These are phyloP conservation scores for Pestalotiopsis sp. DNA, from an alignment of 2,329 filamentous ascomycete species.

Conservation along the genomic window DNA sequence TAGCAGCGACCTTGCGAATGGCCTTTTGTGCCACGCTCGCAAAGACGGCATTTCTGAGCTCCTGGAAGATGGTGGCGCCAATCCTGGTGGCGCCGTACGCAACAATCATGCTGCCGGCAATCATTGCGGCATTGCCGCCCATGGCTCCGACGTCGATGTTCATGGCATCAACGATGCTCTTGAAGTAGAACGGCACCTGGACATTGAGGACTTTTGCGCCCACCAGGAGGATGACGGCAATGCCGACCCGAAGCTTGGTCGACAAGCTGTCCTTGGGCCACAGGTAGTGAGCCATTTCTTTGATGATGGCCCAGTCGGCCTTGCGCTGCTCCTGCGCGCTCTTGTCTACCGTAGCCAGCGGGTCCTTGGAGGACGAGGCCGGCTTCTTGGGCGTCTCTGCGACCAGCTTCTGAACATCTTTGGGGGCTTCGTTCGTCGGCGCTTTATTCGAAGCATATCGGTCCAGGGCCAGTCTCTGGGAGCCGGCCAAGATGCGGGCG, in stretches of 20 bases:
- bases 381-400: constrained; percentile 14
- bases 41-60: constrained; percentile 94
- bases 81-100: constrained; percentile 90
- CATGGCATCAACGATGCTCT: constrained; percentile 96
- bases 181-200: constrained; percentile 98
- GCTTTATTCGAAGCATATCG: constrained; percentile 15
- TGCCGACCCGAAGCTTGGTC: constrained; percentile 81
- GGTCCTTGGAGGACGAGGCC: constrained; percentile 41
- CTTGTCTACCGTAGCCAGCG: constrained; percentile 67
- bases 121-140: constrained; percentile 86
- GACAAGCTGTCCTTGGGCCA: constrained; percentile 90
- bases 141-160: constrained; percentile 88
- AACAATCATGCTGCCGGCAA: constrained; percentile 90
- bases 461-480: constrained; percentile 21
- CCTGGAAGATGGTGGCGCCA: constrained; percentile 87
- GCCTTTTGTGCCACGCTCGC: constrained; percentile 97
- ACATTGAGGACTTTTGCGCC: constrained; percentile 96
- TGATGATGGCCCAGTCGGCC: constrained; percentile 98
- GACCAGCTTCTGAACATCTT: constrained; percentile 13
- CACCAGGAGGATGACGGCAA: constrained; percentile 82
- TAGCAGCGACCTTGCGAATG: constrained; percentile 85
- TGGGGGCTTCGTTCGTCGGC: constrained; percentile 13
- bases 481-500: constrained; percentile 23
- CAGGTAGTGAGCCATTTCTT: constrained; percentile 93
- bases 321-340: constrained; percentile 87